Percentiles rank a stretch among this genome's conserved stretches.
These are phyloP conservation scores for Vigna reflexopilosa DNA, from an alignment of 306 rosid genomes.

Conservation along the genomic window DNA sequence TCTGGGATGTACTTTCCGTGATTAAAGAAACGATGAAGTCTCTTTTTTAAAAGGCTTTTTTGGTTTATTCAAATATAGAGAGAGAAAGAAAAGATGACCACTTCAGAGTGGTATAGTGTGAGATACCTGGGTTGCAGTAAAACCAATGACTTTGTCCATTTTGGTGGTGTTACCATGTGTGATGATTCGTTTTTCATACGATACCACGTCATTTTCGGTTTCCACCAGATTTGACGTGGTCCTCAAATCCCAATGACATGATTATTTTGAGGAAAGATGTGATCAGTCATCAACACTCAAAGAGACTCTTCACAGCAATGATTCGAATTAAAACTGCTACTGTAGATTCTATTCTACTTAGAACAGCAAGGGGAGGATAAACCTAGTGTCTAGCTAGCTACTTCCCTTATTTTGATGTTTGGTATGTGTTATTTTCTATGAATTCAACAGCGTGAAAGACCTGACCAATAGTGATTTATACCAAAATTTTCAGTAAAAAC, in stretches of 20 bases:
- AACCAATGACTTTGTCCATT: slow-evolving; percentile 34
- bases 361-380: not conserved
- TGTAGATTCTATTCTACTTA: not conserved
- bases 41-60: not conserved
- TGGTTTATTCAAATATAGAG: slow-evolving; percentile 11
- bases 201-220: not conserved
- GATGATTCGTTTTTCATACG: slow-evolving; percentile 16
- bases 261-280: not conserved
- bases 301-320: not conserved
- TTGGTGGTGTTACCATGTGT: slow-evolving; percentile 27
- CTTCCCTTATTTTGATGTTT: not conserved
- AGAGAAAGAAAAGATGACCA: not conserved
- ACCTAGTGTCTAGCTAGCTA: not conserved
- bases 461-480: not conserved
- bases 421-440: not conserved
- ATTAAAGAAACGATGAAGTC: slow-evolving; percentile 33
- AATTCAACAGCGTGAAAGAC: not conserved
- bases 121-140: not conserved
- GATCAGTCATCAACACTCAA: not conserved
- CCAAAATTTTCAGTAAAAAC: not conserved
- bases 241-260: slow-evolving; percentile 30
- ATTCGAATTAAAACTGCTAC: not conserved
- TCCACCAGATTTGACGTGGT: not conserved
- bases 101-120: not conserved
- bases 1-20: slow-evolving; percentile 30